These are phyloP conservation scores for Auricularia sp. DNA, from an alignment of 768 basidiomycete genomes.

Conservation along the genomic window DNA sequence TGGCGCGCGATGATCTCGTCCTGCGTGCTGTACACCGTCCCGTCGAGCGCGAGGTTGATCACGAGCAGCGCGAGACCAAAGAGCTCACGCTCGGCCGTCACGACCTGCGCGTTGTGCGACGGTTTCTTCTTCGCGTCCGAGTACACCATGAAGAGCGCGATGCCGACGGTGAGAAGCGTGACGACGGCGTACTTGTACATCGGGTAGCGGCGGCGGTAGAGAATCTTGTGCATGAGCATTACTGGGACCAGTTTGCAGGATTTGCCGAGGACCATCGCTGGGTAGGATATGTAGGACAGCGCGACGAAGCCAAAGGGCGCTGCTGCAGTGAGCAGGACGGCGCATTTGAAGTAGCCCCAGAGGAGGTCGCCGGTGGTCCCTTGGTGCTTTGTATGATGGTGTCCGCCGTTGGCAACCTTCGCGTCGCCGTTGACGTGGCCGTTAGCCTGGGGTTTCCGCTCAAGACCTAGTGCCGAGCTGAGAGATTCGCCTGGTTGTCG, in stretches of 20 bases:
- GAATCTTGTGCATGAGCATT: constrained; percentile 92
- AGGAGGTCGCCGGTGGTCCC: constrained; percentile 39
- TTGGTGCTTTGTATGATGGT: constrained; percentile 14
- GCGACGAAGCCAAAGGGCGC: constrained; percentile 95
- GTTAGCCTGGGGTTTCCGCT: constrained; percentile 21
- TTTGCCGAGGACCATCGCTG: constrained; percentile 97
- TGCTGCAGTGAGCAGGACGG: constrained; percentile 79
- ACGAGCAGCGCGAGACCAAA: constrained; percentile 70
- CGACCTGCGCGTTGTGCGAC: constrained; percentile 29
- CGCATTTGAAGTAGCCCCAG: constrained; percentile 69
- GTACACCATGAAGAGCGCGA: constrained; percentile 89
- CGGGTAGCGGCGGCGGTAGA: constrained; percentile 89
- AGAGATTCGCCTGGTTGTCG: constrained; percentile 45
- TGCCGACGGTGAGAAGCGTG: constrained; percentile 81
- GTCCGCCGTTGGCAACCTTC: constrained; percentile 19
- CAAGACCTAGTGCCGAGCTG: constrained; percentile 53
- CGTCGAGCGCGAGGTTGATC: constrained; percentile 85
- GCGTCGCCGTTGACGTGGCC: constrained; percentile 26
- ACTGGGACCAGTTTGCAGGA: constrained; percentile 99
- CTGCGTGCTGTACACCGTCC: constrained; percentile 90
- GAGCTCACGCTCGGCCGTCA: constrained; percentile 31
- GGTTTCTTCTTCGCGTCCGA: constrained; percentile 42
- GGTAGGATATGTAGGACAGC: constrained; percentile 92
- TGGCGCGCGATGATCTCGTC: constrained; percentile 87
- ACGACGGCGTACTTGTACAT: constrained; percentile 95